Base-by-base conservation (phyloP, 805 yeast species). In the Wickerhamomyces bovis region DNA sequence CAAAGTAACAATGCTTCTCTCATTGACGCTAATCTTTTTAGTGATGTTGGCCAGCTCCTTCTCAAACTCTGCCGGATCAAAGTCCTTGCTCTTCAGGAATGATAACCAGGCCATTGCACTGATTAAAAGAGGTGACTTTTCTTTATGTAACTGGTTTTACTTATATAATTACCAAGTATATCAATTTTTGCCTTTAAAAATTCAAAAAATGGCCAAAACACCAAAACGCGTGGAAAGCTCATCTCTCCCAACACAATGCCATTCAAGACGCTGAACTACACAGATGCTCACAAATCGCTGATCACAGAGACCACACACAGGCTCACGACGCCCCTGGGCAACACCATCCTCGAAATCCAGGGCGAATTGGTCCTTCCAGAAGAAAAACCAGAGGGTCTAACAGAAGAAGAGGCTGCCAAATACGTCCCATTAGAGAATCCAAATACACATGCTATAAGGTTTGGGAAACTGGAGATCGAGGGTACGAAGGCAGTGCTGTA, bases 301-400 rank as follows among this genome's bases (percentile, higher is more conserved):
- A 36, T 16, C n/a, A 36, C 26, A 30, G 38, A 28, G n/a, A 13
- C n/a, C 15, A 39, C 42, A 11, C 33, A 22, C 10, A 40, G 48
- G 6, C 19, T 79, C 3, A 53, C 73, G 1, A 80, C 90, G 0
- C 74, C 81, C 1, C 63, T 67, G 39, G 94, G 92, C 1, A 71
- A 80, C 39, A 71, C 77, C 3, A 55, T 85, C 16, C 50, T 85
- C 18, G 94, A 85, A 60, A 83, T 85, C 18, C 94, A 85, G 58
- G 94, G 94, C 10, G 87, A 81, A 31, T 61, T 85, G 36, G 77
- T 78, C 46, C 58, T 81, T 3, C 81, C 83, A 0, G 48, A 56
- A 4, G 56, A 55, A 19, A 56, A 58, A 20, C 71, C 73, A 7
- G 53, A 50, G 2, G 57, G 58, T 6, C 57, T 65, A 19, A 54